phyloP scores from a whole-genome alignment of 345 rosid species.

The Pseudoturritis turrita region DNA sequence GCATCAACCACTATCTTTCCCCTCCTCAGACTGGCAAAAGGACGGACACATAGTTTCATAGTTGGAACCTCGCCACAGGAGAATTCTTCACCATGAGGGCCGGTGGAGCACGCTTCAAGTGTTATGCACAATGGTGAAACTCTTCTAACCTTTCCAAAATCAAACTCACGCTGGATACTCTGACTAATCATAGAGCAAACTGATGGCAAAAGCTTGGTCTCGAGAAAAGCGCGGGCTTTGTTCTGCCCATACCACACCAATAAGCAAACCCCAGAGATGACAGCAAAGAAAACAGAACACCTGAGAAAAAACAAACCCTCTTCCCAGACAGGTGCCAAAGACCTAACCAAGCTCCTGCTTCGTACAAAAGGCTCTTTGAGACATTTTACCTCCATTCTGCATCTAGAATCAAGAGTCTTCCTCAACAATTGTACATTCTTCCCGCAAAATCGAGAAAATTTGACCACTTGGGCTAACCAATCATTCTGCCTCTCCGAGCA shows the following conservation, averaged over 20 bases:
- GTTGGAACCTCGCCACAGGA: slow-evolving; percentile 89
- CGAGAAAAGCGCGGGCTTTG: slow-evolving; percentile 64
- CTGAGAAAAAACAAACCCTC: slow-evolving; percentile 81
- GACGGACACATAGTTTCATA: slow-evolving; percentile 69
- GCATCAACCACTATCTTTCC: slow-evolving; percentile 92
- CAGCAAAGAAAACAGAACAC: slow-evolving; percentile 65
- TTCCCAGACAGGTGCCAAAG: slow-evolving; percentile 58
- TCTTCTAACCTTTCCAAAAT: slow-evolving; percentile 74
- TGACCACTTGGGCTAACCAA: slow-evolving; percentile 57
- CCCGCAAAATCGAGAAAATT: slow-evolving; percentile 65
- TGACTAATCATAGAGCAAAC: slow-evolving; percentile 78
- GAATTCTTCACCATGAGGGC: slow-evolving; percentile 77
- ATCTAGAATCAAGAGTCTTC: slow-evolving; percentile 59
- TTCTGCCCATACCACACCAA: slow-evolving; percentile 85
- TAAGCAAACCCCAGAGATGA: slow-evolving; percentile 80
- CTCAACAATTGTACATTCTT: slow-evolving; percentile 56
- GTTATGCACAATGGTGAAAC: slow-evolving; percentile 83
- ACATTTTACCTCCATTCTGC: slow-evolving; percentile 50
- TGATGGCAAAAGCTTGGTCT: slow-evolving; percentile 78
- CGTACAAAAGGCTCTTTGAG: slow-evolving; percentile 55
- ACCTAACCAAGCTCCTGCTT: slow-evolving; percentile 59
- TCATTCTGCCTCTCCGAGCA: slow-evolving; percentile 60
- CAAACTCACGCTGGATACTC: slow-evolving; percentile 73
- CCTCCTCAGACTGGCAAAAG: slow-evolving; percentile 85
- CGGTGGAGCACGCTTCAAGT: slow-evolving; percentile 70